Base-by-base conservation (phyloP, 1,284 basidiomycete species). In the Leucoagaricus sp. region DNA sequence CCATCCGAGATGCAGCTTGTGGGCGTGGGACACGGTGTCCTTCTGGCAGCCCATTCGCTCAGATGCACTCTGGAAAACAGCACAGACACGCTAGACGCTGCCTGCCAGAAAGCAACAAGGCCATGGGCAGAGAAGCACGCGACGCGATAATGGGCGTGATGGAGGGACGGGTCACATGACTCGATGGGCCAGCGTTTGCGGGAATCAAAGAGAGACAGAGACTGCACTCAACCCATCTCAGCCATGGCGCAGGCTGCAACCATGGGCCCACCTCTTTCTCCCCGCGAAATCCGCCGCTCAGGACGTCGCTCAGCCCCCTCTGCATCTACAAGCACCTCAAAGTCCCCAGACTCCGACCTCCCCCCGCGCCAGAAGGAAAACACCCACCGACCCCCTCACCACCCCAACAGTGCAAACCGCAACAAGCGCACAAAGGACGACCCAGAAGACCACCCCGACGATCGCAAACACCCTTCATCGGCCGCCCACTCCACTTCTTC, bases 251-350 rank as follows among this genome's bases (percentile, higher is more conserved):
- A 80, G 63, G 68, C 78, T 49, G 75, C 75, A 49, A 67, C 77
- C 49, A 90, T 90, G 88, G 86, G 86, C 55, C 87, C 87, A 23
- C 86, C 86, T n/a, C 78, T 85, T 51, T 87, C 87, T 58, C 87
- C 86, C 25, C 78, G 86, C 65, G 88, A 90, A 72, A 86, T 86
- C 53, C 79, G 89, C 63, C 86, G 89, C 62, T 90, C 89, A 62
- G 85, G 85, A 38, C 77, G 88, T 62, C 87, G 87, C 53, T 85
- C 86, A 61, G 81, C 77, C 15, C 85, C 83, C 57, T 85, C 86
- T 49, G 74, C 77, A 28, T 87, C 86, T 10, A 80, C 84, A 31
- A 85, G 81, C 68, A 77, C 81, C 58, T 86, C 86, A 46, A 88
- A 89, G 71, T 90, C 89, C 36, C 87, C 88, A 64, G 86, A 88